phyloP scores from a whole-genome alignment of 176 grass and related monocot genomes.

The Otatea glauca region DNA sequence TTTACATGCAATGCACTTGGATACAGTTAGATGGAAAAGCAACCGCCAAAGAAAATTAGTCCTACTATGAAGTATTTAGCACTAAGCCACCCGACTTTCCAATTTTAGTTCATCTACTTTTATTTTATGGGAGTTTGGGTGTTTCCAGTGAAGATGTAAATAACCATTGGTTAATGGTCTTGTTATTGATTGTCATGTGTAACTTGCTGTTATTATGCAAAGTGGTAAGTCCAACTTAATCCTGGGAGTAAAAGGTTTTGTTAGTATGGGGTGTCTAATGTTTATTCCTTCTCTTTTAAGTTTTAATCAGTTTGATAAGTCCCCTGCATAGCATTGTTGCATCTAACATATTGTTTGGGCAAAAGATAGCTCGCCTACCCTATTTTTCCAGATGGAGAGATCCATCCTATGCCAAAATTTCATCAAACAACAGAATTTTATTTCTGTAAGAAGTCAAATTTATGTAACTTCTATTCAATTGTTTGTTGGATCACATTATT shows the following conservation, averaged over 20 bases:
- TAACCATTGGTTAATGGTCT: background rate
- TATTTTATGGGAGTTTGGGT: background rate
- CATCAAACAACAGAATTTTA: background rate
- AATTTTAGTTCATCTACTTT: background rate
- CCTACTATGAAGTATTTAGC: background rate
- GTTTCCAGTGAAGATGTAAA: background rate
- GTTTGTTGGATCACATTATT: background rate
- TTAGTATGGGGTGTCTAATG: constrained; percentile 5
- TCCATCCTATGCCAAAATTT: background rate
- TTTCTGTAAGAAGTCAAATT: constrained; percentile 30
- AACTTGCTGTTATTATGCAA: background rate
- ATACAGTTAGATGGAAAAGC: background rate
- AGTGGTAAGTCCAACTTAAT: background rate
- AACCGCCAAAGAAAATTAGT: background rate
- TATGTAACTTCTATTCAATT: background rate
- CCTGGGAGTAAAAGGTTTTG: background rate
- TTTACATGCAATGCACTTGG: background rate
- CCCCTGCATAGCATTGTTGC: background rate
- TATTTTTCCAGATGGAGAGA: background rate
- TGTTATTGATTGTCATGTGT: constrained; percentile 6
- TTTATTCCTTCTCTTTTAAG: background rate
- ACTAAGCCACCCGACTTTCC: background rate
- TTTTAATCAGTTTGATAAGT: background rate
- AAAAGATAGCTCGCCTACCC: background rate
- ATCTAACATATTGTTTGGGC: background rate